phyloP scores from a whole-genome alignment of 2,329 filamentous ascomycete genomes.

The Epichloe baconii region DNA sequence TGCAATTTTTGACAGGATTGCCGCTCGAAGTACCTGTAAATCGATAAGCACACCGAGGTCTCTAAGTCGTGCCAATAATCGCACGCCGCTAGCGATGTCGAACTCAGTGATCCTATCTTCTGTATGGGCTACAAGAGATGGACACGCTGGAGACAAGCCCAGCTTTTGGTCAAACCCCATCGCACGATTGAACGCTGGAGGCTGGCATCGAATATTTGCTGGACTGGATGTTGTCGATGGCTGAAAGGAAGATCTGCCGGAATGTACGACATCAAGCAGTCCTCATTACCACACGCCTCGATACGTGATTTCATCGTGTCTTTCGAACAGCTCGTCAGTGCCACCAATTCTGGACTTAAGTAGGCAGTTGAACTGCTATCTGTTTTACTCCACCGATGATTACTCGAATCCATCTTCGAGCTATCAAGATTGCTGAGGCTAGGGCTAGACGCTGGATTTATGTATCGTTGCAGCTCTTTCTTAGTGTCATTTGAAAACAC shows the following conservation, averaged over 20 bases:
- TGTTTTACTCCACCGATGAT: not conserved
- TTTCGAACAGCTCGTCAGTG: not conserved
- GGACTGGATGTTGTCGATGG: conserved; percentile 32
- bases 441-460: not conserved
- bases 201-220: conserved; percentile 28
- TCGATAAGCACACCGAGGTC: conserved; percentile 24
- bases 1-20: conserved; percentile 17
- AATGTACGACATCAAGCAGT: conserved; percentile 12
- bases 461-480: not conserved
- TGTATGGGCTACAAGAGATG: conserved; percentile 6
- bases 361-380: no score
- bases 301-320: not conserved
- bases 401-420: not conserved
- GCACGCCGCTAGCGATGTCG: conserved; percentile 24
- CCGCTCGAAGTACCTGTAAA: conserved; percentile 16
- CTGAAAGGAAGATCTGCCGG: conserved; percentile 27
- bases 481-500: not conserved
- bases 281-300: not conserved
- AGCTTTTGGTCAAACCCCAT: conserved; percentile 30
- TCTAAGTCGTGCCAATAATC: conserved; percentile 20
- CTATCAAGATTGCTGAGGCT: not conserved
- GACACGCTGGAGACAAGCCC: conserved; percentile 10
- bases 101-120: conserved; percentile 12
- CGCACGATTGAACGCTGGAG: conserved; percentile 29
- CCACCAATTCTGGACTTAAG: not conserved